These are phyloP conservation scores for Pyrenula aspistea DNA, from an alignment of 495 filamentous ascomycete genomes.

Conservation along the genomic window DNA sequence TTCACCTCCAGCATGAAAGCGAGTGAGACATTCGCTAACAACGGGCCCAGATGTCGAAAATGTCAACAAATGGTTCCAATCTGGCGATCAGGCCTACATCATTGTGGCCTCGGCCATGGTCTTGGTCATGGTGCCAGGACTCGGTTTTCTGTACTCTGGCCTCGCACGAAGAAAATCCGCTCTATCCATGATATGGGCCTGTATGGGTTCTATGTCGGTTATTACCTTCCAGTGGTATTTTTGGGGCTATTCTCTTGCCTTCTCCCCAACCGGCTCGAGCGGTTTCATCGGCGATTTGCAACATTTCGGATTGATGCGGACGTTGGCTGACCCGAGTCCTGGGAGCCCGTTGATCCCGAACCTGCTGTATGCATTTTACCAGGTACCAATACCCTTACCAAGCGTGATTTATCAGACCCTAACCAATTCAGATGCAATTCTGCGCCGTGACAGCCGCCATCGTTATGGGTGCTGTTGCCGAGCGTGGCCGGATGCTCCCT, in stretches of 20 bases:
- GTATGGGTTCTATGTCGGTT: conserved; percentile 52
- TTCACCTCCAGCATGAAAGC: not conserved
- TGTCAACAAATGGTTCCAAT: conserved; percentile 76
- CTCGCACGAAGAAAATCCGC: conserved; percentile 53
- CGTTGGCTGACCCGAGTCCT: conserved; percentile 47
- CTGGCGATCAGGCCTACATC: conserved; percentile 78
- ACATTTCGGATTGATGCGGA: conserved; percentile 56
- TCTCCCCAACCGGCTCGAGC: conserved; percentile 47
- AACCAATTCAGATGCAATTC: conserved; percentile 99
- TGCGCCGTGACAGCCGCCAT: conserved; percentile 87
- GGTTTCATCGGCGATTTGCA: conserved; percentile 56
- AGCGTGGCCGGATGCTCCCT: conserved; percentile 89
- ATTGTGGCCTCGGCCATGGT: conserved; percentile 90
- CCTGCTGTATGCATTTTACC: conserved; percentile 54
- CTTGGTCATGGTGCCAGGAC: conserved; percentile 73
- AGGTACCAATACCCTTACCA: conserved; percentile 31
- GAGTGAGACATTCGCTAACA: not conserved
- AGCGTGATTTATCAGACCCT: too few species aligned
- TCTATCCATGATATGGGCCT: conserved; percentile 59
- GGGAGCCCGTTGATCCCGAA: conserved; percentile 52
- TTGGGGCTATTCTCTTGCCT: conserved; percentile 64
- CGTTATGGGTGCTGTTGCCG: conserved; percentile 81
- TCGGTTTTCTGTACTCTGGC: conserved; percentile 59
- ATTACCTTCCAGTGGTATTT: conserved; percentile 68
- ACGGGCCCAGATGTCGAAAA: conserved; percentile 48